phyloP scores from a whole-genome alignment of 192 early-diverging fungal species.

The Coemansia reversa region DNA sequence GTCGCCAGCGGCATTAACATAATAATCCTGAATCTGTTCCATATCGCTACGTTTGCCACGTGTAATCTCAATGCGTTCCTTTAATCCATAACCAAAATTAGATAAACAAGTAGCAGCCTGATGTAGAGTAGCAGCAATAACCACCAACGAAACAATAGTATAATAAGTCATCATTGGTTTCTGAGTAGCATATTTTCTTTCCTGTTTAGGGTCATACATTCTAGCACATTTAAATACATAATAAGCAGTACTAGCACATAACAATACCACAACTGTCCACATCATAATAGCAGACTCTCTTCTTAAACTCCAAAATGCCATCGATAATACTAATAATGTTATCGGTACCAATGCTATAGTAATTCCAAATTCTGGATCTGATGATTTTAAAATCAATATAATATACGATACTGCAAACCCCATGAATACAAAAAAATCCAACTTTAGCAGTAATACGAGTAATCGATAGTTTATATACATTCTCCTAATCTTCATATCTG shows the following conservation, averaged over 20 bases:
- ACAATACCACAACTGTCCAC: conserved; percentile 46
- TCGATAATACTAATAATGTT: conserved; percentile 40
- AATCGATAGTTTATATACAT: conserved; percentile 55
- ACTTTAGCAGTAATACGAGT: conserved; percentile 53
- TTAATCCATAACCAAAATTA: conserved; percentile 53
- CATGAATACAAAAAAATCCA: conserved; percentile 55
- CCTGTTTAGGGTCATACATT: conserved; percentile 53
- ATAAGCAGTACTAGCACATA: conserved; percentile 49
- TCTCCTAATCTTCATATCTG: conserved; percentile 56
- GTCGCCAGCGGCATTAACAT: conserved; percentile 53
- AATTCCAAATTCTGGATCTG: conserved; percentile 53
- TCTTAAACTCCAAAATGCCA: conserved; percentile 53
- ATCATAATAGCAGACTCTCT: conserved; percentile 35
- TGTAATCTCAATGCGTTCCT: conserved; percentile 51
- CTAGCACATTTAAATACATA: conserved; percentile 54
- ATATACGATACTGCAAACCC: conserved; percentile 59
- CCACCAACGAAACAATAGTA: conserved; percentile 39
- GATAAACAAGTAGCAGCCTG: conserved; percentile 46
- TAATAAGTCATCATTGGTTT: conserved; percentile 54
- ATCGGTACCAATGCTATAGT: conserved; percentile 50
- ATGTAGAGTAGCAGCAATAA: conserved; percentile 42
- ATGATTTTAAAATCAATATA: conserved; percentile 57
- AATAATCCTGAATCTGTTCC: conserved; percentile 56
- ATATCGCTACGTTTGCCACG: conserved; percentile 54
- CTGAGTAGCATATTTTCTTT: conserved; percentile 42